phyloP scores from a whole-genome alignment of 345 rosid species.

The Salix suchowensis region DNA sequence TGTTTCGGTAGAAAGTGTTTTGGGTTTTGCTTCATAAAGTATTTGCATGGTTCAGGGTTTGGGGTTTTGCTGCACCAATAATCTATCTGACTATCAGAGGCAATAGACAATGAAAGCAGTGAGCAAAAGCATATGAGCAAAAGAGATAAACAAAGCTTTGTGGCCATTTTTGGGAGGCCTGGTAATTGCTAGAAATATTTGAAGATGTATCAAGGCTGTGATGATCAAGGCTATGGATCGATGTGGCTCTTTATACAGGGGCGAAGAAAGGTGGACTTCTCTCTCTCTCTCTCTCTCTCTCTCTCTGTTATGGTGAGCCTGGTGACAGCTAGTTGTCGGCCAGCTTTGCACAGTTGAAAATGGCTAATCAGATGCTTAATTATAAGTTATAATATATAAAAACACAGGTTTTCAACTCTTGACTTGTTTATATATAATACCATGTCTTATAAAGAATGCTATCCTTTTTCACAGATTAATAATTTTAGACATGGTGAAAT shows the following conservation, averaged over 20 bases:
- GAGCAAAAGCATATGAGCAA: constrained; percentile 10
- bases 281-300: no score
- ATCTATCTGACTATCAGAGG: constrained; percentile 23
- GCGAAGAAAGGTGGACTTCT: neutral
- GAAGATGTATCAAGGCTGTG: neutral
- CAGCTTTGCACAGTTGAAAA: neutral
- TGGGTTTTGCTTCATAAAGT: constrained; percentile 33
- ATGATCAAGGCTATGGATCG: neutral
- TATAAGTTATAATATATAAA: no score
- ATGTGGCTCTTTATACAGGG: constrained; percentile 4
- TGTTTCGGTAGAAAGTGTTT: constrained; percentile 27
- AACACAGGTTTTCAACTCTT: neutral
- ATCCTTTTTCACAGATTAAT: neutral
- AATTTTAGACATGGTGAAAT: no score
- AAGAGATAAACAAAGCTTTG: constrained; percentile 4
- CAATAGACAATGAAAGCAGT: constrained; percentile 20
- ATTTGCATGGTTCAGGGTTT: constrained; percentile 60
- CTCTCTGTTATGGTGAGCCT: neutral
- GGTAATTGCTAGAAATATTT: neutral
- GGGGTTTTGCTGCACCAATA: constrained; percentile 77
- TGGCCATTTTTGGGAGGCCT: constrained; percentile 12
- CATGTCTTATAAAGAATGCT: neutral
- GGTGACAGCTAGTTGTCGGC: neutral
- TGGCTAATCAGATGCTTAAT: neutral
- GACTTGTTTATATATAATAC: neutral